Percentiles rank a stretch among this genome's conserved stretches.
phyloP scores from a whole-genome alignment of 2,329 filamentous ascomycete species.

The Neofusicoccum cordaticola region DNA sequence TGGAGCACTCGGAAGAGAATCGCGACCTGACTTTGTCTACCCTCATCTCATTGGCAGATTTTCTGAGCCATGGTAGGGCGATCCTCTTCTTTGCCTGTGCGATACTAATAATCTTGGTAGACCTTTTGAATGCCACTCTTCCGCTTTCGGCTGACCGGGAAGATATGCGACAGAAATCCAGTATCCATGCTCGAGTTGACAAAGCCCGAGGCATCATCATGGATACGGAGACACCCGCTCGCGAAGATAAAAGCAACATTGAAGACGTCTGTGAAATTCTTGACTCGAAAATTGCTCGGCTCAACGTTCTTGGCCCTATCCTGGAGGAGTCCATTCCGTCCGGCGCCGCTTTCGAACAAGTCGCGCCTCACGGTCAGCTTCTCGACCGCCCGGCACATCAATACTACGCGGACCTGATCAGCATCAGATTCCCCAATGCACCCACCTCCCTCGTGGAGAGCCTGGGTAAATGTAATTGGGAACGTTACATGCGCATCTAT shows the following conservation, averaged over 20 bases:
- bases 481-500: constrained; percentile 24
- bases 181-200: background rate
- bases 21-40: constrained; percentile 14
- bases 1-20: constrained; percentile 11
- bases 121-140: background rate
- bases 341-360: constrained; percentile 6
- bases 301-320: constrained; percentile 16
- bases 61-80: constrained; percentile 6
- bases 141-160: background rate
- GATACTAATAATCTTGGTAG: background rate
- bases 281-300: constrained; percentile 6
- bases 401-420: constrained; percentile 23
- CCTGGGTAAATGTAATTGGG: constrained; percentile 25
- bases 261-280: background rate
- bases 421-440: constrained; percentile 22
- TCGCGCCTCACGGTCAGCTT: background rate
- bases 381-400: constrained; percentile 20
- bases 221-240: background rate
- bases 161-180: background rate
- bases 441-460: background rate
- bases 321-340: constrained; percentile 4
- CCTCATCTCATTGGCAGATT: constrained; percentile 12
- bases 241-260: background rate
- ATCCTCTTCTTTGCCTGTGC: background rate
- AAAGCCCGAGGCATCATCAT: background rate